phyloP scores from a whole-genome alignment of 2,329 filamentous ascomycete genomes.

The Aspergillus neoniger region DNA sequence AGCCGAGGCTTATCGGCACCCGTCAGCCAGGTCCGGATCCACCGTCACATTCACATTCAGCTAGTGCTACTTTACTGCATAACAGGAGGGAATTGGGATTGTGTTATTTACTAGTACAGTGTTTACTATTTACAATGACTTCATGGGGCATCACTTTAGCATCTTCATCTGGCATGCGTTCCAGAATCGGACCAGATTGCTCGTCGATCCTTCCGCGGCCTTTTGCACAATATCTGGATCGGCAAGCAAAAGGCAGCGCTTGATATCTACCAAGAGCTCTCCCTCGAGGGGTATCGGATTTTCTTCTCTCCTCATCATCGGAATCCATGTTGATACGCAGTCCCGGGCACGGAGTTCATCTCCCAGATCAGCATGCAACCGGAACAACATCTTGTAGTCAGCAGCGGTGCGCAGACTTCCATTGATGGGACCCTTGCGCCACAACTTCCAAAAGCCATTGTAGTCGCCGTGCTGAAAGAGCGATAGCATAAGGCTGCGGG shows the following conservation, averaged over 20 bases:
- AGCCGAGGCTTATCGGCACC: slow-evolving; percentile 34
- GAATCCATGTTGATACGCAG: slow-evolving; percentile 56
- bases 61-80: background rate
- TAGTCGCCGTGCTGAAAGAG: slow-evolving; percentile 51
- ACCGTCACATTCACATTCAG: background rate
- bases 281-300: slow-evolving; percentile 51
- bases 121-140: slow-evolving; percentile 11
- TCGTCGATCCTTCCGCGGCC: slow-evolving; percentile 19
- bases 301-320: slow-evolving; percentile 60
- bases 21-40: background rate
- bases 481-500: slow-evolving; percentile 34
- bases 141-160: background rate
- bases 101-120: background rate
- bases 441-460: slow-evolving; percentile 62
- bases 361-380: slow-evolving; percentile 48
- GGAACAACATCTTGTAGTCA: slow-evolving; percentile 60
- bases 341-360: slow-evolving; percentile 49
- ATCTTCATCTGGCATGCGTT: slow-evolving; percentile 21
- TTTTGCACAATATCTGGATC: slow-evolving; percentile 53
- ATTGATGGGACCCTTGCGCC: slow-evolving; percentile 58
- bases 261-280: slow-evolving; percentile 51
- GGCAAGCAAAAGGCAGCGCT: slow-evolving; percentile 57
- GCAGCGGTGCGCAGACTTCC: slow-evolving; percentile 50
- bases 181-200: slow-evolving; percentile 26
- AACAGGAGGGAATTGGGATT: background rate